A percentile compares a stretch with the other conserved stretches of the same genome.
Evolutionary conservation across 2,329 filamentous ascomycete genomes (phyloP).

Genomic region (Lasiodiplodia sp.): DNA sequence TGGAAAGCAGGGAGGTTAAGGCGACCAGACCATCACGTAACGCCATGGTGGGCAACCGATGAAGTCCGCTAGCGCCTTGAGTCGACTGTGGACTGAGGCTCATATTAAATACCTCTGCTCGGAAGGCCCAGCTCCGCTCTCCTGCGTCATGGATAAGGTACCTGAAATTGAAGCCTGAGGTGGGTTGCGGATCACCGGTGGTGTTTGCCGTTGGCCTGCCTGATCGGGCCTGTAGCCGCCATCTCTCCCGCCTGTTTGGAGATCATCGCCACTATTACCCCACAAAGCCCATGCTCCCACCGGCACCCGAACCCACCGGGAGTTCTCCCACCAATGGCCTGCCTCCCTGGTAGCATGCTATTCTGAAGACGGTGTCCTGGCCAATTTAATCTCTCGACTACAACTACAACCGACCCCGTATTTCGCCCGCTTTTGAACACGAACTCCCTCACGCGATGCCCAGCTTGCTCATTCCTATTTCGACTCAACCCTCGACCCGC

Average conservation of each 20-base stretch:
- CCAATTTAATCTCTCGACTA: background rate
- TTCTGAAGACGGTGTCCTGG: background rate
- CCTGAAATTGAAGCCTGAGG: background rate
- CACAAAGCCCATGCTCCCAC: background rate
- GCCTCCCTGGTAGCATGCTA: background rate
- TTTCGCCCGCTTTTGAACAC: background rate
- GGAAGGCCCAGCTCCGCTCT: background rate
- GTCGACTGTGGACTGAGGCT: background rate
- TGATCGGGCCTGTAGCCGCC: background rate
- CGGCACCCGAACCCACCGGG: background rate
- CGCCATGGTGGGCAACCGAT: constrained; percentile 4
- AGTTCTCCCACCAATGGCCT: background rate
- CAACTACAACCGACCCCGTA: background rate
- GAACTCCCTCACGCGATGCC: background rate
- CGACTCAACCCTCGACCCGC: background rate
- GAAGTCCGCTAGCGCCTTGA: background rate
- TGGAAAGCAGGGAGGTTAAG: background rate
- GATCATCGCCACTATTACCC: background rate
- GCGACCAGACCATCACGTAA: constrained; percentile 1
- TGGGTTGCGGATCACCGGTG: background rate
- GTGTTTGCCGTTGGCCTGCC: background rate
- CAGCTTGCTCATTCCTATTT: background rate
- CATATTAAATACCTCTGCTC: background rate
- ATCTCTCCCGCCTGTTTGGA: background rate
- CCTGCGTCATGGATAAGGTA: background rate